Percentiles rank a stretch among this genome's conserved stretches.
These are phyloP conservation scores for Fraxinus cuspidata DNA, from an alignment of 257 asterid genomes.

Conservation along the genomic window DNA sequence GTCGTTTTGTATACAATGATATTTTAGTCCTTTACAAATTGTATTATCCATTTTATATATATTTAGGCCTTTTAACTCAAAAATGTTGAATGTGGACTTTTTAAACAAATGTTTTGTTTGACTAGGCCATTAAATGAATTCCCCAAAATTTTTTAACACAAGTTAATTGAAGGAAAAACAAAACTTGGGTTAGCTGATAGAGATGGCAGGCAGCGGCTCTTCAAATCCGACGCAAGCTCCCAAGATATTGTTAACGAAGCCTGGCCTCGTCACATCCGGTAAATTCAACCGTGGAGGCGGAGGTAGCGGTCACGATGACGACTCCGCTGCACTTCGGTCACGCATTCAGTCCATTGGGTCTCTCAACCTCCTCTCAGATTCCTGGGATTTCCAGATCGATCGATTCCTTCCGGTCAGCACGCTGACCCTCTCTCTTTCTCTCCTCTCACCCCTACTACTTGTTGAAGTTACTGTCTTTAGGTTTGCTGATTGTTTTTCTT, in stretches of 20 bases:
- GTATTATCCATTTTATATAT: too few relatives aligned
- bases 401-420: slow-evolving; percentile 71
- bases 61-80: too few relatives aligned
- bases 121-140: too few relatives aligned
- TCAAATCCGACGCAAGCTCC: slow-evolving; percentile 59
- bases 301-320: slow-evolving; percentile 52
- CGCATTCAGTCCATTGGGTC: slow-evolving; percentile 82
- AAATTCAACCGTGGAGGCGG: slow-evolving; percentile 63
- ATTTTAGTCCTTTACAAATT: too few relatives aligned
- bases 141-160: too few relatives aligned
- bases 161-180: neutral
- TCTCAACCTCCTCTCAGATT: slow-evolving; percentile 80
- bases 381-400: slow-evolving; percentile 82
- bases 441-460: neutral
- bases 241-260: slow-evolving; percentile 87
- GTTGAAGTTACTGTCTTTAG: neutral
- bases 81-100: too few relatives aligned
- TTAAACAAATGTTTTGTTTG: too few relatives aligned
- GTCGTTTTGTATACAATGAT: too few relatives aligned
- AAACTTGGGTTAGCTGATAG: neutral
- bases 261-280: slow-evolving; percentile 71
- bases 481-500: slow-evolving; percentile 2
- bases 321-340: slow-evolving; percentile 69
- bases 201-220: slow-evolving; percentile 49
- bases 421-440: neutral